These are phyloP conservation scores for Conidiobolus incongruus DNA, from an alignment of 371 early-diverging fungal species.

Conservation along the genomic window DNA sequence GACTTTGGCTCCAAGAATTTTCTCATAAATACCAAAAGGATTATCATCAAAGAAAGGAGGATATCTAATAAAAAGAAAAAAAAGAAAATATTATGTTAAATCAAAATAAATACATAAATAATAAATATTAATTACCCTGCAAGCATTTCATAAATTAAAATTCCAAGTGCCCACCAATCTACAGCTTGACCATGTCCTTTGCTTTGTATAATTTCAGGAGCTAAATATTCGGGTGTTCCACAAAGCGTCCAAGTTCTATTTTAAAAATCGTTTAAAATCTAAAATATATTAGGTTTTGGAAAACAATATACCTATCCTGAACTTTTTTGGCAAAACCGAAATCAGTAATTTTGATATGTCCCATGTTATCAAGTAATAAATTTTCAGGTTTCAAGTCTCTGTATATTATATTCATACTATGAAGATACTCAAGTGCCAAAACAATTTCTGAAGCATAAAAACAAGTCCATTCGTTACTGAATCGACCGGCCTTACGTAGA, in stretches of 20 bases:
- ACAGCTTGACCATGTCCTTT: slow-evolving; percentile 92
- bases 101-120: not conserved
- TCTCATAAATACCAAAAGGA: slow-evolving; percentile 76
- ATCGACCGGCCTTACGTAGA: slow-evolving; percentile 70
- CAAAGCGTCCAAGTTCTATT: slow-evolving; percentile 76
- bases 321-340: slow-evolving; percentile 96
- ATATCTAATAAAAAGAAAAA: slow-evolving; percentile 14
- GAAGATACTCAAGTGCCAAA: slow-evolving; percentile 76
- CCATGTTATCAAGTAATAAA: slow-evolving; percentile 64
- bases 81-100: not conserved
- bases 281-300: not conserved
- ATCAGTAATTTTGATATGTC: slow-evolving; percentile 96
- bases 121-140: too few species aligned
- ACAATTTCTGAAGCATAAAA: slow-evolving; percentile 63
- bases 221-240: slow-evolving; percentile 98
- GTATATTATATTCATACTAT: slow-evolving; percentile 79
- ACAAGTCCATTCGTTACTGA: slow-evolving; percentile 68
- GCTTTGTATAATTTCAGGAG: slow-evolving; percentile 92
- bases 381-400: slow-evolving; percentile 94
- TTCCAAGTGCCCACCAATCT: slow-evolving; percentile 97
- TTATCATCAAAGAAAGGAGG: slow-evolving; percentile 97
- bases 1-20: slow-evolving; percentile 71
- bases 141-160: slow-evolving; percentile 90
- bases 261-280: not conserved
- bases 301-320: slow-evolving; percentile 17